A percentile compares a stretch with the other conserved stretches of the same genome.
phyloP scores from a whole-genome alignment of 345 rosid species.

The Populus deltoides region DNA sequence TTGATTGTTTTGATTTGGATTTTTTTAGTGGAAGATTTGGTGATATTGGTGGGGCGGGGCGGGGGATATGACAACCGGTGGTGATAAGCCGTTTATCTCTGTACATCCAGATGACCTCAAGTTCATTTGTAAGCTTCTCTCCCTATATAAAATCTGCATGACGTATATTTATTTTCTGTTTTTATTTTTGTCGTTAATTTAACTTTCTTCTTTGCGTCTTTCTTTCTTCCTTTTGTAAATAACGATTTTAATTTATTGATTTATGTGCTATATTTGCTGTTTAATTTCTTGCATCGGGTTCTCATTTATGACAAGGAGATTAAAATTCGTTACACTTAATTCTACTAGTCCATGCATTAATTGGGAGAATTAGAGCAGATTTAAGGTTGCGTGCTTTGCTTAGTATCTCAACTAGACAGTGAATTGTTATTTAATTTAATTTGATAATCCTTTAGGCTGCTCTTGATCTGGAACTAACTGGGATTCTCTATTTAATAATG shows the following conservation, averaged over 20 bases:
- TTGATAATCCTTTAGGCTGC: too few relatives aligned
- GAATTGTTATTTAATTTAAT: too few relatives aligned
- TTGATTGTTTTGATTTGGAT: conserved; percentile 8
- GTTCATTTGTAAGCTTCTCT: conserved; percentile 55
- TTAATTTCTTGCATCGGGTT: background rate
- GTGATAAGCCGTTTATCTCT: conserved; percentile 66
- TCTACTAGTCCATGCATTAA: background rate
- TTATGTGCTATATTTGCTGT: background rate
- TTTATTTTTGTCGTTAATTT: background rate
- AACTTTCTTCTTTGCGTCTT: background rate
- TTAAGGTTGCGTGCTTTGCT: too few relatives aligned
- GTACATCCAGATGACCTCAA: conserved; percentile 94
- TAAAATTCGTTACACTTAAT: background rate
- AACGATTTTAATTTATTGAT: background rate
- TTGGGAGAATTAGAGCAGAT: background rate
- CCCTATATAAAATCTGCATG: background rate
- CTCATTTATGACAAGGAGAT: background rate
- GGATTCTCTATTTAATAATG: background rate
- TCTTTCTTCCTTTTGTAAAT: background rate
- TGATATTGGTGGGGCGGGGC: conserved; percentile 5
- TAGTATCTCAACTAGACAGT: too few relatives aligned
- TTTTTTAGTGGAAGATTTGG: conserved; percentile 16
- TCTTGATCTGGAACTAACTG: too few relatives aligned
- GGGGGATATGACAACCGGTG: conserved; percentile 52
- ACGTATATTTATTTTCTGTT: background rate